phyloP scores from a whole-genome alignment of 371 early-diverging fungal genomes.

The Dinochytrium kinnereticum region DNA sequence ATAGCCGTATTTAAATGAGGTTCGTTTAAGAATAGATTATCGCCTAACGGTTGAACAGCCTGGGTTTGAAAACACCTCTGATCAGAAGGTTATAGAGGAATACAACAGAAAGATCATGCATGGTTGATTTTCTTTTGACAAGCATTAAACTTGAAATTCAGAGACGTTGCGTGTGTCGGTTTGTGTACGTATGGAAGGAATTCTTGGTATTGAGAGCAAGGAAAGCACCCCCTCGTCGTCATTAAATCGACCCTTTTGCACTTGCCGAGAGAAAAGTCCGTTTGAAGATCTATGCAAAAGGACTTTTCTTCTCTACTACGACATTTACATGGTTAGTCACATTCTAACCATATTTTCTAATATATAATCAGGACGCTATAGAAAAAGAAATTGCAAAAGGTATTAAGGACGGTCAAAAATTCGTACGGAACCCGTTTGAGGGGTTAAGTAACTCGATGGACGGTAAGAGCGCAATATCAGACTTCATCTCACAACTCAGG shows the following conservation, averaged over 20 bases:
- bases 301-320: slow-evolving; percentile 56
- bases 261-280: slow-evolving; percentile 42
- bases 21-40: slow-evolving; percentile 5
- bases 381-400: slow-evolving; percentile 47
- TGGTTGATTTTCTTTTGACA: slow-evolving; percentile 41
- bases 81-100: slow-evolving; percentile 43
- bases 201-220: slow-evolving; percentile 42
- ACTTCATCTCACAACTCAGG: slow-evolving; percentile 23
- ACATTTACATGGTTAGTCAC: slow-evolving; percentile 47
- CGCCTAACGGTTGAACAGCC: slow-evolving; percentile 50
- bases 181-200: slow-evolving; percentile 59
- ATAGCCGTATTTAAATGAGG: slow-evolving; percentile 48
- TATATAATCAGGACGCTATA: slow-evolving; percentile 41
- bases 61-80: slow-evolving; percentile 57
- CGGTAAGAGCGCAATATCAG: slow-evolving; percentile 22
- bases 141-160: slow-evolving; percentile 16
- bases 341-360: background rate
- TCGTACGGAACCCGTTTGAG: slow-evolving; percentile 54
- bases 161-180: slow-evolving; percentile 64
- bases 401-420: slow-evolving; percentile 44
- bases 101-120: slow-evolving; percentile 65
- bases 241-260: slow-evolving; percentile 35
- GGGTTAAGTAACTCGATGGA: slow-evolving; percentile 58
- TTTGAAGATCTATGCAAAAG: slow-evolving; percentile 60
- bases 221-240: background rate